phyloP scores from a whole-genome alignment of 176 grass and related monocot species.

The Cenchrus fungigraminus region DNA sequence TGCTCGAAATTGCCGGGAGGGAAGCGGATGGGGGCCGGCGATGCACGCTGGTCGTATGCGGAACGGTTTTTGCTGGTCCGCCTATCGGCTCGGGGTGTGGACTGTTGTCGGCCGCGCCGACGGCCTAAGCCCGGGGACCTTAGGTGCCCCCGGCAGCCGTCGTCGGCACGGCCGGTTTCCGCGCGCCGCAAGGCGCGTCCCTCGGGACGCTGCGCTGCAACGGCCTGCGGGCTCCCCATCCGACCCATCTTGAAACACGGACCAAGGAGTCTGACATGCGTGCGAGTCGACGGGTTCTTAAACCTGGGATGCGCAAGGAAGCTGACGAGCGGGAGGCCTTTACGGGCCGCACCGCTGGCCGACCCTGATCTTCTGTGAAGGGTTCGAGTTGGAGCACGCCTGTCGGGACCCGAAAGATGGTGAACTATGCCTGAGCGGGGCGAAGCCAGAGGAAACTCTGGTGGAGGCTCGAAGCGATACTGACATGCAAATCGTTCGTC shows the following conservation, averaged over 20 bases:
- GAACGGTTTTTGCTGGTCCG: conserved; percentile 30
- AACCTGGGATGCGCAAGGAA: not conserved
- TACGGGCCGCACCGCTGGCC: not conserved
- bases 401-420: conserved; percentile 71
- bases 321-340: conserved; percentile 46
- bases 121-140: too few relatives aligned
- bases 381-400: conserved; percentile 65
- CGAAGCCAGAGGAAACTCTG: conserved; percentile 79
- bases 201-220: not conserved
- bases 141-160: too few relatives aligned
- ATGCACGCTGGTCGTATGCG: conserved; percentile 40
- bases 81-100: conserved; percentile 27
- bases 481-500: conserved; percentile 75
- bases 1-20: conserved; percentile 68
- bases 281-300: conserved; percentile 1
- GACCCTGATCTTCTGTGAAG: conserved; percentile 61
- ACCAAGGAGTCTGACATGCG: conserved; percentile 63
- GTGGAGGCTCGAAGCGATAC: conserved; percentile 74
- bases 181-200: too few relatives aligned
- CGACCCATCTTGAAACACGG: conserved; percentile 81
- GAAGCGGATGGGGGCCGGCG: conserved; percentile 61
- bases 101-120: too few relatives aligned
- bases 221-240: conserved; percentile 45
- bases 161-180: too few relatives aligned
- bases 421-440: conserved; percentile 73